A percentile compares a stretch with the other conserved stretches of the same genome.
phyloP scores from a whole-genome alignment of 768 basidiomycete species.

The Phanerochaete sordida region DNA sequence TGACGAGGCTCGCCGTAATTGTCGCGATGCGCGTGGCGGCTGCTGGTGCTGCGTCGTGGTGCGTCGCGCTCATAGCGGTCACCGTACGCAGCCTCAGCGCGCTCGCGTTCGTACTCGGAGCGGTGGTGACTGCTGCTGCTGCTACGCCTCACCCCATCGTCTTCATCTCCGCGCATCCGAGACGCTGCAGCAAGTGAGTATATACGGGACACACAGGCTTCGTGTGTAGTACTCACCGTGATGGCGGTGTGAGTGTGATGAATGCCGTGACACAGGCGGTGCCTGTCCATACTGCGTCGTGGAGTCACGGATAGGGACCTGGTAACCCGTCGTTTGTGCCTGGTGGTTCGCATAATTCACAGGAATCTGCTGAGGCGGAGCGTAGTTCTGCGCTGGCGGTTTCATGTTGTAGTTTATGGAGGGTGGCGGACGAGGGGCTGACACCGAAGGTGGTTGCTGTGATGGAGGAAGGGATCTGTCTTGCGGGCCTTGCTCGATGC shows the following conservation, averaged over 20 bases:
- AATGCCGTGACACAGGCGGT: neutral
- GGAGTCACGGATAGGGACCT: neutral
- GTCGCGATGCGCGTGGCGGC: neutral
- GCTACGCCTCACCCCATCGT: neutral
- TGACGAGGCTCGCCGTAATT: neutral
- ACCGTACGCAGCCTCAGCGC: neutral
- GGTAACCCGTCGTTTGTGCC: neutral
- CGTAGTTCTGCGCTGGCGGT: neutral
- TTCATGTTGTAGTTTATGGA: neutral
- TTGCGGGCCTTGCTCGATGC: constrained; percentile 40
- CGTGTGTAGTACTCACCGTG: neutral
- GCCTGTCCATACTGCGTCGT: neutral
- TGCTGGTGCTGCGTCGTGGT: neutral
- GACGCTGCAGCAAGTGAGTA: neutral
- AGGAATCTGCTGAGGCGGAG: neutral
- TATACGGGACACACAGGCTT: neutral
- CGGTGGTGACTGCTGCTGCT: neutral
- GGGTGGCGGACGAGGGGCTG: neutral
- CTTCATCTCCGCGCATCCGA: neutral
- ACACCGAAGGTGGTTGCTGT: neutral
- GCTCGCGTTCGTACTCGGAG: neutral
- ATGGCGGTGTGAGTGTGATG: neutral
- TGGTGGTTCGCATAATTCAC: neutral
- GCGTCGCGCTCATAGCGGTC: neutral
- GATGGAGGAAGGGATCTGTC: neutral